A percentile compares a stretch with the other conserved stretches of the same genome.
phyloP scores from a whole-genome alignment of 352 stramenopile species.

The Globisporangium paroecandrum region DNA sequence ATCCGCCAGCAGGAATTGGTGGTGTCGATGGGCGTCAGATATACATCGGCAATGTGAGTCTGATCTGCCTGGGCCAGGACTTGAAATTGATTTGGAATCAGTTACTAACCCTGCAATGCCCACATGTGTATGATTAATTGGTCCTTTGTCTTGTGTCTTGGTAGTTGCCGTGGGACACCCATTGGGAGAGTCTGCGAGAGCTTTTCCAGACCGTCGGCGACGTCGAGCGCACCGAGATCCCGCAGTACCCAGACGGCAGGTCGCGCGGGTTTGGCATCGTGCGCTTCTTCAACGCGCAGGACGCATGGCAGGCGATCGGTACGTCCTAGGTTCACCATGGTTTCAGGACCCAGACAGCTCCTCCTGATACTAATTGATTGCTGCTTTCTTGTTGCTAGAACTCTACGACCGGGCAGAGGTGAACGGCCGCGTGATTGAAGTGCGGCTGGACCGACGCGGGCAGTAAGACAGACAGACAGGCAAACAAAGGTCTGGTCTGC shows the following conservation, averaged over 20 bases:
- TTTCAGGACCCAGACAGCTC: background rate
- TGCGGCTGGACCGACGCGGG: conserved; percentile 61
- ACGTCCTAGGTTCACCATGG: conserved; percentile 4
- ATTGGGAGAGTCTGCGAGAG: conserved; percentile 69
- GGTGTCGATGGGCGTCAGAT: conserved; percentile 41
- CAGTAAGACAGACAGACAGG: conserved; percentile 13
- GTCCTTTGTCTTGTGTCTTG: background rate
- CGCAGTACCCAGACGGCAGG: conserved; percentile 49
- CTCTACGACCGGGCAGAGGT: conserved; percentile 63
- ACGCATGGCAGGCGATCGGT: conserved; percentile 67
- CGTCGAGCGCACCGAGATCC: conserved; percentile 66
- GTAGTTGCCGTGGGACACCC: conserved; percentile 66
- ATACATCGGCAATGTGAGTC: conserved; percentile 75
- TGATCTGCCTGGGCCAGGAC: background rate
- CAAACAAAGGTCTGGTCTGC: background rate
- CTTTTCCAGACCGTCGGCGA: conserved; percentile 59
- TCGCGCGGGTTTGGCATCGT: conserved; percentile 74
- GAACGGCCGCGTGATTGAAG: conserved; percentile 60
- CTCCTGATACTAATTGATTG: background rate
- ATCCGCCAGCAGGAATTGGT: conserved; percentile 4
- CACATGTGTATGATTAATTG: conserved; percentile 27
- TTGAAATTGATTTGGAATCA: background rate
- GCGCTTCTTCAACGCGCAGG: conserved; percentile 44
- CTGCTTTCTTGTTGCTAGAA: conserved; percentile 27
- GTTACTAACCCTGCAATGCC: background rate